Conservation (phyloP, 2,329 filamentous ascomycete species). For the Colletotrichum simmondsii region DNA sequence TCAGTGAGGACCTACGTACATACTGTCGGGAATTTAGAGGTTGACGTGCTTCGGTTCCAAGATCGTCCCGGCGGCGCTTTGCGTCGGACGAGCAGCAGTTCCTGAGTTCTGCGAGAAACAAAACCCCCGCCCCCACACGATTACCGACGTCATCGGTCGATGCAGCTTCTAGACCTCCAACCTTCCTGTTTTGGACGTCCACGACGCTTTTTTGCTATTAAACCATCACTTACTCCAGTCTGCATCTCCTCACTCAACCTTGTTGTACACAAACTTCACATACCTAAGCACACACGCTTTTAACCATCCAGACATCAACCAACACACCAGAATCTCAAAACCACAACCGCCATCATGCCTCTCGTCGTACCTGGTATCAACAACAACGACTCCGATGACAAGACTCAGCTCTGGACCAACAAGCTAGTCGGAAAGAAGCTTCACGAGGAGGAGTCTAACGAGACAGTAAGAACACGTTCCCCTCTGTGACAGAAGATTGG, state of each 20-base stretch:
- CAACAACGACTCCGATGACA: slow-evolving; percentile 53
- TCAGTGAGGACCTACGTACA: not conserved
- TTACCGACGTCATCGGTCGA: slow-evolving; percentile 29
- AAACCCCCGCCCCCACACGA: slow-evolving; percentile 27
- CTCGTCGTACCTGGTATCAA: slow-evolving; percentile 71
- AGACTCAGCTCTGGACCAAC: slow-evolving; percentile 68
- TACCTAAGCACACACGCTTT: too few relatives aligned
- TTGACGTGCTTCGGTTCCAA: not conserved
- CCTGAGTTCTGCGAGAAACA: slow-evolving; percentile 3
- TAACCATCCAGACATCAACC: not conserved
- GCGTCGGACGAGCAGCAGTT: slow-evolving; percentile 1
- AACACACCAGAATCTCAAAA: not conserved
- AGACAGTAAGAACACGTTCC: slow-evolving; percentile 57
- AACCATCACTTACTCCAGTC: not conserved
- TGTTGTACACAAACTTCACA: too few relatives aligned
- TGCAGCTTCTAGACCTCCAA: slow-evolving; percentile 15
- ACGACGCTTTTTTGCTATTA: not conserved
- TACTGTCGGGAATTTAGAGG: not conserved
- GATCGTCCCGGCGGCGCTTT: not conserved
- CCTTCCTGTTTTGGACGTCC: slow-evolving; percentile 1
- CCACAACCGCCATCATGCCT: slow-evolving; percentile 62
- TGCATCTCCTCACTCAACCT: too few relatives aligned
- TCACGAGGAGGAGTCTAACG: slow-evolving; percentile 59
- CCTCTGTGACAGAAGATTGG: not conserved
- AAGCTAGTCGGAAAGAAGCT: slow-evolving; percentile 74